Evolutionary conservation across 768 basidiomycete species (phyloP).

Genomic region (Suillus occidentalis): DNA sequence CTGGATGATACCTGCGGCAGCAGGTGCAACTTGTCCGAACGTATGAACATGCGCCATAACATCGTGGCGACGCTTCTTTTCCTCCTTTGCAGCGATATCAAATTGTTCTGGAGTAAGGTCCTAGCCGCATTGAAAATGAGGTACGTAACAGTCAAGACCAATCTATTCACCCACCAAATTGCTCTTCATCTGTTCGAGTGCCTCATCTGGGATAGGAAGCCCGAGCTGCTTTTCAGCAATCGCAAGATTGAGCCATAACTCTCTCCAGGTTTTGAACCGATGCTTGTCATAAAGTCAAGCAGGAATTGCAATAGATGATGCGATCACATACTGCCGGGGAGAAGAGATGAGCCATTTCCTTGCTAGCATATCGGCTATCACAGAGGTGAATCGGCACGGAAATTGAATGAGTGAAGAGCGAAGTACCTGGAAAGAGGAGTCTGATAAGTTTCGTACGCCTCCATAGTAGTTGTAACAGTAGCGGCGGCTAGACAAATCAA

Average conservation of each 20-base stretch:
- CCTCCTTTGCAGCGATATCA: slow-evolving; percentile 86
- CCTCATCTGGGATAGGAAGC: slow-evolving; percentile 83
- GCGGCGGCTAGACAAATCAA: slow-evolving; percentile 3
- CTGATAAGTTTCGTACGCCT: slow-evolving; percentile 70
- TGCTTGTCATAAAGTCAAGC: slow-evolving; percentile 51
- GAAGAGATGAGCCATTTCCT: slow-evolving; percentile 97
- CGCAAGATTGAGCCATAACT: slow-evolving; percentile 94
- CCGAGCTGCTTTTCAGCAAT: slow-evolving; percentile 96
- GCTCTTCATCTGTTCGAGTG: slow-evolving; percentile 92
- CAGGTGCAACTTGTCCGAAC: slow-evolving; percentile 90
- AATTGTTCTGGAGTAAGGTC: slow-evolving; percentile 87
- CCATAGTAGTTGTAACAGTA: slow-evolving; percentile 44
- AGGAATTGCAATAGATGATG: background rate
- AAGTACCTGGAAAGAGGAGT: slow-evolving; percentile 76
- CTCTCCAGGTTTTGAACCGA: slow-evolving; percentile 93
- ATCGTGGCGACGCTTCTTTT: slow-evolving; percentile 97
- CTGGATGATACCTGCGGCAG: slow-evolving; percentile 97
- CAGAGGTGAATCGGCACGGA: background rate
- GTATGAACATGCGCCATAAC: slow-evolving; percentile 99
- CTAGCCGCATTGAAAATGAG: slow-evolving; percentile 39
- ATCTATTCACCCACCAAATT: slow-evolving; percentile 62
- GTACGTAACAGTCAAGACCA: background rate
- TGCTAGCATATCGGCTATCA: slow-evolving; percentile 94
- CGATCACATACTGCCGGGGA: slow-evolving; percentile 73
- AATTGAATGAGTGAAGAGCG: background rate